Base-by-base conservation (phyloP, 2,329 filamentous ascomycete species). In the Volutella citrinella region DNA sequence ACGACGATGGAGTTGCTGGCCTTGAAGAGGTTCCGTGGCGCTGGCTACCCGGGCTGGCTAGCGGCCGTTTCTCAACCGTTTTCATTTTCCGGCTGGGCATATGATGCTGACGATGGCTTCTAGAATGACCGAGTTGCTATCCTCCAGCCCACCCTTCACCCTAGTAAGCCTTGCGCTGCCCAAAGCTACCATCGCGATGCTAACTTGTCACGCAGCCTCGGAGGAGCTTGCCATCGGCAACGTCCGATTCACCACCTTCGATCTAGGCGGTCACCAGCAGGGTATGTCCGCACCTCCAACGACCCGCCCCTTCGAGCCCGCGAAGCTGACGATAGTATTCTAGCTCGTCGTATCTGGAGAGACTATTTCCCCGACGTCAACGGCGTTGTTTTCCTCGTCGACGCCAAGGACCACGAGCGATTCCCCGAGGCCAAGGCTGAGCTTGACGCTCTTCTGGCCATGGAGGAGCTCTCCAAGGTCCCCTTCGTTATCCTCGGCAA, bases 301-400 rank as follows among this genome's bases (percentile, higher is more conserved):
- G n/a, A n/a, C n/a, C n/a, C n/a, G n/a, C n/a, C n/a, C n/a, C n/a
- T n/a, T n/a, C n/a, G n/a, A n/a, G n/a, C n/a, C n/a, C n/a, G n/a
- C n/a, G n/a, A n/a, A n/a, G n/a, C n/a, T n/a, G n/a, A n/a, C n/a
- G n/a, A n/a, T n/a, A n/a, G n/a, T 16, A n/a, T n/a, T 14, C 19
- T 13, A 89, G 89, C 89, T 45, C 87, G 90, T 52, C 87, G 90
- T 56, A 82, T 95, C 54, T 95, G 90, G 89, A 91, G 90, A 65
- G 89, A 95, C 61, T 95, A 95, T 70, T 95, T 95, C 77, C 89
- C 89, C 54, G 90, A 95, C 72, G 89, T 95, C 46, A 89, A 84
- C 66, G 90, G 91, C 41, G 95, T 97, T 54, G 90, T 98, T 52
- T 98, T 97, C 77, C 83, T 97, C 38, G 87, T 98, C 54, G 93